Base-by-base conservation (phyloP, 192 early-diverging fungal species). In the Coemansia sp. region DNA sequence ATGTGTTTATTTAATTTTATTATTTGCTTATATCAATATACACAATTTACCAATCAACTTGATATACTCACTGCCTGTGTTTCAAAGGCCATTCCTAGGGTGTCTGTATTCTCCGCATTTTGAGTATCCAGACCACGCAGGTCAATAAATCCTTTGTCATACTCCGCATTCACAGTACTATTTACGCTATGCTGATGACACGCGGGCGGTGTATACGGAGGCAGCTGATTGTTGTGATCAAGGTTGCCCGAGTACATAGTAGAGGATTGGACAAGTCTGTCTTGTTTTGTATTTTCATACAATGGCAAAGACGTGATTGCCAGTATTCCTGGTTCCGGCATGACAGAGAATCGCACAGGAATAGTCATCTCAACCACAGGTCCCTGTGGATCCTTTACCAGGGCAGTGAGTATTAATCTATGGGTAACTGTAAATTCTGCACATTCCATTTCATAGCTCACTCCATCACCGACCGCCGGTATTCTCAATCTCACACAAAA, bases 281-380 rank as follows among this genome's bases (percentile, higher is more conserved):
- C 60, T 10, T 26, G n/a, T 10, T 22, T 20, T 1, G 53, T 23
- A 2, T 30, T 43, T 41, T 63, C 46, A 25, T 63, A 63, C n/a
- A 49, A 18, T 1, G 60, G 60, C 40, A 63, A 30, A 10, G 26
- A n/a, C n/a, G n/a, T n/a, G n/a, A n/a, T n/a, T n/a, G n/a, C n/a
- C n/a, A n/a, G n/a, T n/a, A 53, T 38, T 22, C 30, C 45, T 25
- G 28, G 29, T 28, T 38, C 46, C 14, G 60, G 60, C 27, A 63
- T 32, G 9, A 63, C 53, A 24, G 46, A 49, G 4, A 63, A 15
- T n/a, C 49, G 60, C 10, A 39, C 38, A 8, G 60, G 53, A 34
- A 63, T 39, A 24, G 46, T 34, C 8, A 62, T 20, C 39, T 62
- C 60, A 25, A 49, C 33, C 20, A 36, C 30, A 14, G 17, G 33